phyloP scores from a whole-genome alignment of 306 rosid species.

The Canavalia gladiata region DNA sequence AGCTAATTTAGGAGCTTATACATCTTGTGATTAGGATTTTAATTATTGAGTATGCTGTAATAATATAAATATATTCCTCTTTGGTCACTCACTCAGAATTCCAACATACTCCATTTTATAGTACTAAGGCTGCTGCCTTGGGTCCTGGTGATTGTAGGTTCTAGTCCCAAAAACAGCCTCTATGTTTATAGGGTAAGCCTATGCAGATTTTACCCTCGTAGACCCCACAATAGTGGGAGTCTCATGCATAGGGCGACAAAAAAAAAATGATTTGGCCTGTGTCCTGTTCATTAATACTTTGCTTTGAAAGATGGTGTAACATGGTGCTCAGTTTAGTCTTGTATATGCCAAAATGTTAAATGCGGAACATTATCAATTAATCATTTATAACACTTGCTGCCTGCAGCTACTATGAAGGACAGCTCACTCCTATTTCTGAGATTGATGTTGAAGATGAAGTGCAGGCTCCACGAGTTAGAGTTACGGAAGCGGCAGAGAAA shows the following conservation, averaged over 20 bases:
- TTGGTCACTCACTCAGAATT: not conserved
- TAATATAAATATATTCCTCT: slow-evolving; percentile 4
- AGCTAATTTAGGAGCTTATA: not conserved
- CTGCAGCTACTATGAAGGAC: slow-evolving; percentile 94
- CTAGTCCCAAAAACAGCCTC: not conserved
- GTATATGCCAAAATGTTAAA: not conserved
- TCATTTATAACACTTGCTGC: slow-evolving; percentile 22
- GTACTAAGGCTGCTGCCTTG: slow-evolving; percentile 8
- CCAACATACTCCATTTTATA: slow-evolving; percentile 9
- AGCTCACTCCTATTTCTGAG: slow-evolving; percentile 83
- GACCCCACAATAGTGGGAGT: slow-evolving; percentile 20
- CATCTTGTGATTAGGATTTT: slow-evolving; percentile 24
- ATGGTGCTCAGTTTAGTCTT: slow-evolving; percentile 29
- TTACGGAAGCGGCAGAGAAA: slow-evolving; percentile 91
- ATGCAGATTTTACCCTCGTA: not conserved
- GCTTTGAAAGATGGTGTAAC: slow-evolving; percentile 32
- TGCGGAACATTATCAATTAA: not conserved
- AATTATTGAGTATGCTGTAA: not conserved
- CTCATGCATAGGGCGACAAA: not conserved
- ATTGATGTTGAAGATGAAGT: slow-evolving; percentile 63
- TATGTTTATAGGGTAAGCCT: not conserved
- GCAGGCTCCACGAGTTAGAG: slow-evolving; percentile 59
- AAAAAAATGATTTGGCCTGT: not conserved
- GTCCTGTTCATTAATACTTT: slow-evolving; percentile 1
- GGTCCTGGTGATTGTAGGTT: not conserved